phyloP scores from a whole-genome alignment of 768 basidiomycete genomes.

The Lactarius hatsudake region DNA sequence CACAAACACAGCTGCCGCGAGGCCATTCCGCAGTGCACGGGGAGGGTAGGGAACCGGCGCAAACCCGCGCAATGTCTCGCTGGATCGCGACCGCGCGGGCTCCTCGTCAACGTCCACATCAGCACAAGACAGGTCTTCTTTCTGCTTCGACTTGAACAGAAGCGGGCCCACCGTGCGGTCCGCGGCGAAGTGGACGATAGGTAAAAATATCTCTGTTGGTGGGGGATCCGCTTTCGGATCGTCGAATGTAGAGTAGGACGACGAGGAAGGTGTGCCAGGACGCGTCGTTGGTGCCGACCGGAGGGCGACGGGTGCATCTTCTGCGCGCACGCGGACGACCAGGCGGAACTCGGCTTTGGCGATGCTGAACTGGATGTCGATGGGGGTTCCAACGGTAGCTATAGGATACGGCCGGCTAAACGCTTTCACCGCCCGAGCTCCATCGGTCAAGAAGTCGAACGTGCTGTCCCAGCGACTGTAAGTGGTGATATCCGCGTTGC shows the following conservation, averaged over 20 bases:
- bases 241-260: constrained; percentile 24
- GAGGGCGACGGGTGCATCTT: constrained; percentile 44
- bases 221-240: constrained; percentile 37
- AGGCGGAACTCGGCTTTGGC: constrained; percentile 66
- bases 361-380: constrained; percentile 74
- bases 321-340: constrained; percentile 56
- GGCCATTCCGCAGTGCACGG: constrained; percentile 47
- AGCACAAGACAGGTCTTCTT: constrained; percentile 17
- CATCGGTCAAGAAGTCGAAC: constrained; percentile 77
- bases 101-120: constrained; percentile 14
- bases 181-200: constrained; percentile 83
- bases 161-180: constrained; percentile 32
- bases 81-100: constrained; percentile 15
- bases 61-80: constrained; percentile 26
- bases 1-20: constrained; percentile 44
- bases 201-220: constrained; percentile 89
- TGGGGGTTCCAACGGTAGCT: constrained; percentile 66
- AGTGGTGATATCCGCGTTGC: constrained; percentile 27
- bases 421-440: constrained; percentile 79
- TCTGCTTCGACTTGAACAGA: constrained; percentile 9
- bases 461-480: constrained; percentile 46
- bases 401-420: constrained; percentile 83
- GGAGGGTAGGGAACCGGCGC: constrained; percentile 20
- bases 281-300: constrained; percentile 21
- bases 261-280: constrained; percentile 25